Percentiles rank a stretch among this genome's conserved stretches.
Conservation (phyloP, 2,329 filamentous ascomycete species). For the Fusarium drepaniforme region DNA sequence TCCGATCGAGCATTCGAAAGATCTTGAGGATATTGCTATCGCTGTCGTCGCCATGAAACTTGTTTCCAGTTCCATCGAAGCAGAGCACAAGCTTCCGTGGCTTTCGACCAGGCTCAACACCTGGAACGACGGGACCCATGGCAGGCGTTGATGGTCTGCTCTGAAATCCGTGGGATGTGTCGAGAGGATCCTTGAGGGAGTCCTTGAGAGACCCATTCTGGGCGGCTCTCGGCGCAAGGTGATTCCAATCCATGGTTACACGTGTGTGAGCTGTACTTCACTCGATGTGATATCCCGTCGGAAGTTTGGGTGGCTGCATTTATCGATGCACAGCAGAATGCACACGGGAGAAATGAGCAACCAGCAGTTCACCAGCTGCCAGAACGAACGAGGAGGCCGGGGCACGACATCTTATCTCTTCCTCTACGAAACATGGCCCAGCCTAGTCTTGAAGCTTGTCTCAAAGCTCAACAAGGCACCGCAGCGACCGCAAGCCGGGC, state of each 20-base stretch:
- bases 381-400: not conserved
- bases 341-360: not conserved
- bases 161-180: slow-evolving; percentile 34
- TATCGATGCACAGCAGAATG: not conserved
- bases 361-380: not conserved
- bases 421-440: not conserved
- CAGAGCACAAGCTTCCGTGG: slow-evolving; percentile 67
- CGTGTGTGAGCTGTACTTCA: slow-evolving; percentile 1
- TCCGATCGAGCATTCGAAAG: slow-evolving; percentile 76
- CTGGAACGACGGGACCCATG: slow-evolving; percentile 30
- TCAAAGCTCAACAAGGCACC: slow-evolving; percentile 22
- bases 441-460: slow-evolving; percentile 21
- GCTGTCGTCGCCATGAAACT: slow-evolving; percentile 72
- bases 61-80: slow-evolving; percentile 74
- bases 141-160: slow-evolving; percentile 39
- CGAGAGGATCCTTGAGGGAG: slow-evolving; percentile 18
- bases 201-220: slow-evolving; percentile 26
- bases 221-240: slow-evolving; percentile 38
- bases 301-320: slow-evolving; percentile 8
- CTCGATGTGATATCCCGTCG: not conserved
- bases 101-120: slow-evolving; percentile 30
- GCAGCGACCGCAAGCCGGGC: not conserved
- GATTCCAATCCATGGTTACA: slow-evolving; percentile 41
- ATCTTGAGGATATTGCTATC: slow-evolving; percentile 78
- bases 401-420: slow-evolving; percentile 29